phyloP scores from a whole-genome alignment of 2,329 filamentous ascomycete species.

The Cercospora sp. region DNA sequence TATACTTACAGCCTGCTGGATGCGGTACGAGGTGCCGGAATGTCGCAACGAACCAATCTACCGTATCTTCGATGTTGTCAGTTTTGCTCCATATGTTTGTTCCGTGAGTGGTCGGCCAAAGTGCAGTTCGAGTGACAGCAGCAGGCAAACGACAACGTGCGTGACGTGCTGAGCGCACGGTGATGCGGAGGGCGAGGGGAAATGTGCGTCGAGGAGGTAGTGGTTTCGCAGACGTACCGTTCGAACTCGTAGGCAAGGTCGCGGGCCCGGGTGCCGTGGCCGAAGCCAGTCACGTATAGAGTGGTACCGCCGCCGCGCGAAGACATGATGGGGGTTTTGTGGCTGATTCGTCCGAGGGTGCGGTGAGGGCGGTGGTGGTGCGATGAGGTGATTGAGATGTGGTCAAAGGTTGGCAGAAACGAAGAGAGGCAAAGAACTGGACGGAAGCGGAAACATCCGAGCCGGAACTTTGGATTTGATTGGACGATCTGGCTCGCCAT shows the following conservation, averaged over 20 bases:
- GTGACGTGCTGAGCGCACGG: neutral
- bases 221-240: constrained; percentile 75
- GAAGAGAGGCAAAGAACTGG: neutral
- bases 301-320: constrained; percentile 85
- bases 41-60: constrained; percentile 95
- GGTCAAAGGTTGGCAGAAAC: neutral
- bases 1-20: constrained; percentile 87
- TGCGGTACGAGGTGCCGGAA: constrained; percentile 90
- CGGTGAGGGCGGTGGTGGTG: constrained; percentile 14
- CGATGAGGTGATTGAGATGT: constrained; percentile 6
- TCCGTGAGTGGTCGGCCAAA: neutral
- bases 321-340: constrained; percentile 65
- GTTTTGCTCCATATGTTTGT: constrained; percentile 7
- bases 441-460: neutral
- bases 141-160: too few species aligned
- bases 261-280: constrained; percentile 96
- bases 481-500: neutral
- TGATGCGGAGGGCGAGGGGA: neutral
- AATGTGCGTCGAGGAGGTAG: neutral
- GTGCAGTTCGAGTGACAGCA: too few species aligned
- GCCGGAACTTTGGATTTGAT: neutral
- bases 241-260: constrained; percentile 99
- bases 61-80: constrained; percentile 74
- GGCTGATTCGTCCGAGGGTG: neutral
- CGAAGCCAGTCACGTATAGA: constrained; percentile 98